These are phyloP conservation scores for Melanomma pulvis-pyrius DNA, from an alignment of 495 filamentous ascomycete species.

Conservation along the genomic window DNA sequence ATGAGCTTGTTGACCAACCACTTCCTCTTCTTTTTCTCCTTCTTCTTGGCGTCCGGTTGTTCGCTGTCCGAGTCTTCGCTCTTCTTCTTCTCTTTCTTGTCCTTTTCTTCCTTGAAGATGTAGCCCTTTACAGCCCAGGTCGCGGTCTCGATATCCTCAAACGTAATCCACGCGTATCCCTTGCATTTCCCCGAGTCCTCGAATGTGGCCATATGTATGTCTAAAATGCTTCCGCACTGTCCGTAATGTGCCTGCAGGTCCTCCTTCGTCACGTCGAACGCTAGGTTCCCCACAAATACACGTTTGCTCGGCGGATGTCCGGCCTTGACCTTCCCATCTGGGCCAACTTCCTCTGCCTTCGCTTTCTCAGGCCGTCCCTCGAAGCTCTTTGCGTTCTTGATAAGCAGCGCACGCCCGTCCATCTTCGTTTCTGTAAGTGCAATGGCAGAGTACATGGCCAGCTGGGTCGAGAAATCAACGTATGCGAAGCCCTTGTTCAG, in stretches of 20 bases:
- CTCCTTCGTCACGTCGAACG: slow-evolving; percentile 82
- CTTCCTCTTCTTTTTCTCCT: slow-evolving; percentile 66
- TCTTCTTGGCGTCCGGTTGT: slow-evolving; percentile 40
- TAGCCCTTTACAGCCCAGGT: slow-evolving; percentile 81
- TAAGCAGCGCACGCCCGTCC: slow-evolving; percentile 74
- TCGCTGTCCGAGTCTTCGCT: slow-evolving; percentile 41
- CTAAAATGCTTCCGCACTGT: slow-evolving; percentile 76
- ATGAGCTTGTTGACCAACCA: slow-evolving; percentile 81
- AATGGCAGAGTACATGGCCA: slow-evolving; percentile 70
- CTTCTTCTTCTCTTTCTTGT: slow-evolving; percentile 45
- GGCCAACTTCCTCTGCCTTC: slow-evolving; percentile 48
- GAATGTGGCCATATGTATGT: slow-evolving; percentile 88
- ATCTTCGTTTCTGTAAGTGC: slow-evolving; percentile 78
- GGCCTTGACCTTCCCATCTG: slow-evolving; percentile 39
- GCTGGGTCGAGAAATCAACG: slow-evolving; percentile 78
- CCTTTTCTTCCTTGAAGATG: slow-evolving; percentile 51
- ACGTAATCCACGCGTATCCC: slow-evolving; percentile 93
- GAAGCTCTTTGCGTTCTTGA: slow-evolving; percentile 87
- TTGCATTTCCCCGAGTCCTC: slow-evolving; percentile 98
- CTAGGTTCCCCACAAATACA: slow-evolving; percentile 90
- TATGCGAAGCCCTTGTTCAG: slow-evolving; percentile 93
- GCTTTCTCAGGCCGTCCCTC: slow-evolving; percentile 72
- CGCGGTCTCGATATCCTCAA: slow-evolving; percentile 74
- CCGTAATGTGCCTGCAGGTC: slow-evolving; percentile 75
- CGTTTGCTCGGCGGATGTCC: slow-evolving; percentile 68